Evolutionary conservation across 2,329 filamentous ascomycete genomes (phyloP), one percentile per base, ranked within the genome.

Genomic region (Cercospora sp.): DNA sequence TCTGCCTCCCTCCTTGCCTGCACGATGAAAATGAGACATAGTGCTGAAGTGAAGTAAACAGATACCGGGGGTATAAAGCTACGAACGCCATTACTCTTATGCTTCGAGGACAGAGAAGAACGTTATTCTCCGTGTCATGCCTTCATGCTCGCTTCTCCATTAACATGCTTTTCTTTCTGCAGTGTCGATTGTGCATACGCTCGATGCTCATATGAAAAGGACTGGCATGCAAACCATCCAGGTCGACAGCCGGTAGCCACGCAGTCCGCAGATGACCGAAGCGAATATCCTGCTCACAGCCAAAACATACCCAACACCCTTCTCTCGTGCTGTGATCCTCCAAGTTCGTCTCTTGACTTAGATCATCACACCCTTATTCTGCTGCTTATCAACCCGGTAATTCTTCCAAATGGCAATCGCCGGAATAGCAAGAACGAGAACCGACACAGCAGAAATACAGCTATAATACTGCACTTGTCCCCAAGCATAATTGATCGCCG

Each of bases 401-500:
- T 81, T 74, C 70, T 76, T 77, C 77, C 77, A 79, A 58, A 79
- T 70, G 3, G 75, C 61, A n/a, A 79, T 73, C 10, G 73, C 74
- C 24, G 76, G 72, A 43, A 77, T 63, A 2, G 73, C 75, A 26
- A 80, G 40, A 55, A 75, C 77, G 34, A 79, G 71, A 8, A 79
- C 70, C n/a, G 73, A 71, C 13, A 75, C 77, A 51, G 78, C 70
- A 8, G 80, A 79, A 60, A 82, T 80, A 28, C 82, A 74, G 75
- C 82, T 78, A 40, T 77, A 74, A 32, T 76, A 79, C 77, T 87
- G 84, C 6, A 81, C 79, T 28, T 82, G 80, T 0, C 80, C 82
- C 69, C 85, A 86, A 0, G 84, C 77, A 63, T 79, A 71, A 32
- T 83, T 78, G 65, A 85, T 83, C 1, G 80, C 85, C 8, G 78